Conservation (phyloP, 2,329 filamentous ascomycete species). For the Ascochyta clinopodiicola region DNA sequence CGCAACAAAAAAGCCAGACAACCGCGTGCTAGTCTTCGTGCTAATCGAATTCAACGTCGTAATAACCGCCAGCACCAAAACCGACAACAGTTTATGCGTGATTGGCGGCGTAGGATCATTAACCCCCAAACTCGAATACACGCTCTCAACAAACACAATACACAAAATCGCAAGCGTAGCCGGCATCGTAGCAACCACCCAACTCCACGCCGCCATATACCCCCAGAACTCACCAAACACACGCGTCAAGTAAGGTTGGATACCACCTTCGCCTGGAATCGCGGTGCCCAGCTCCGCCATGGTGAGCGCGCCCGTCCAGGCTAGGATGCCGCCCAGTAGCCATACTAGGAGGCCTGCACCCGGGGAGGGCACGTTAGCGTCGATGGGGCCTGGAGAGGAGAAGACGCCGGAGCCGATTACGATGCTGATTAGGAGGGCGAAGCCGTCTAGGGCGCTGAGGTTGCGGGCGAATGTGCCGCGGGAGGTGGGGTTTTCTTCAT, state of each 20-base stretch:
- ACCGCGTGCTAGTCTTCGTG: conserved; percentile 50
- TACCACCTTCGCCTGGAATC: conserved; percentile 69
- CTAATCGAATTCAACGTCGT: conserved; percentile 53
- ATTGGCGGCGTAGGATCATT: conserved; percentile 60
- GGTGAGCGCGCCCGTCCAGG: conserved; percentile 69
- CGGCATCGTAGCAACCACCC: conserved; percentile 70
- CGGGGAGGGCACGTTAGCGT: conserved; percentile 69
- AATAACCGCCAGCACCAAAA: conserved; percentile 50
- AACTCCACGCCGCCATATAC: conserved; percentile 70
- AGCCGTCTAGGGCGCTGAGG: conserved; percentile 48
- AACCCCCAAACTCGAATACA: conserved; percentile 61
- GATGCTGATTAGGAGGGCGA: conserved; percentile 68
- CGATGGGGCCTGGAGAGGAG: conserved; percentile 68
- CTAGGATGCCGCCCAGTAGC: conserved; percentile 67
- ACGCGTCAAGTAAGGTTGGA: conserved; percentile 68
- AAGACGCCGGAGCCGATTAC: conserved; percentile 71
- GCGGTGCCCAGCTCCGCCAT: conserved; percentile 69
- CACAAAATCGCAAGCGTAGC: conserved; percentile 68
- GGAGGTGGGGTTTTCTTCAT: conserved; percentile 19
- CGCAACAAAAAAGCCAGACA: conserved; percentile 48
- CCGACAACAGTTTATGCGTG: conserved; percentile 48
- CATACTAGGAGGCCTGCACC: conserved; percentile 65
- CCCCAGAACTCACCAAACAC: conserved; percentile 67
- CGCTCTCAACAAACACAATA: conserved; percentile 63
- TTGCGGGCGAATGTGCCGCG: conserved; percentile 43